Base-by-base conservation (phyloP, 2,329 filamentous ascomycete species). In the Mycosphaerella arachidis region DNA sequence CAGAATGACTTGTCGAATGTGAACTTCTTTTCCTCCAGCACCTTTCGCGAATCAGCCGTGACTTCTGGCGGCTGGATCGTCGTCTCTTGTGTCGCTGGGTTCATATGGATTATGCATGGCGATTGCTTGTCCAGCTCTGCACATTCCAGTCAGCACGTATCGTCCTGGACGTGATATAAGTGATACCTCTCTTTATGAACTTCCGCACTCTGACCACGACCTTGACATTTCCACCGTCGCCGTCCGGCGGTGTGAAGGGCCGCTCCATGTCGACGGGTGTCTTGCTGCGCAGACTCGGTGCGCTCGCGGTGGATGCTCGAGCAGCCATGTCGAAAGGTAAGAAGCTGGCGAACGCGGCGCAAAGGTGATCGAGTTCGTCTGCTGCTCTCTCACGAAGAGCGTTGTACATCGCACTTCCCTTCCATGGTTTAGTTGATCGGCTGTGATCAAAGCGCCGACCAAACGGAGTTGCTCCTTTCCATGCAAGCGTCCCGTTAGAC, bases 1-100 rank as follows among this genome's bases (percentile, higher is more conserved):
- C 94, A 99, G 78, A 97, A 99, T 0, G 92, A 97, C 73, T 92
- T 96, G 79, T 99, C 94, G 73, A 99, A 99, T 1, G 90, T 92
- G 72, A 99, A 99, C 0, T 82, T 84, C 77, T 95, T 97, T 72
- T 96, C 91, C 71, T 97, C 92, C 57, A 89, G 79, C 7, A 89
- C 80, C 74, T 89, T 93, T 63, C 91, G 86, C 43, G 85, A 84
- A 74, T 70, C 67, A 3, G 62, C 50, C 10, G 60, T 58, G 12
- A 70, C 45, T n/a, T 63, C 62, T 1, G 92, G 92, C 3, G 88
- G 84, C 48, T 86, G 81, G 4, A 99, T 83, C 1, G 85, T 95
- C 1, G 94, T 99, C 73, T 85, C 84, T 77, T 99, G 91, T 1
- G 88, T 92, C 35, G 84, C 78, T 24, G 93, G 92, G 73, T 97